Evolutionary conservation across 2,329 filamentous ascomycete genomes (phyloP).

Genomic region (Colletotrichum chrysophilum): DNA sequence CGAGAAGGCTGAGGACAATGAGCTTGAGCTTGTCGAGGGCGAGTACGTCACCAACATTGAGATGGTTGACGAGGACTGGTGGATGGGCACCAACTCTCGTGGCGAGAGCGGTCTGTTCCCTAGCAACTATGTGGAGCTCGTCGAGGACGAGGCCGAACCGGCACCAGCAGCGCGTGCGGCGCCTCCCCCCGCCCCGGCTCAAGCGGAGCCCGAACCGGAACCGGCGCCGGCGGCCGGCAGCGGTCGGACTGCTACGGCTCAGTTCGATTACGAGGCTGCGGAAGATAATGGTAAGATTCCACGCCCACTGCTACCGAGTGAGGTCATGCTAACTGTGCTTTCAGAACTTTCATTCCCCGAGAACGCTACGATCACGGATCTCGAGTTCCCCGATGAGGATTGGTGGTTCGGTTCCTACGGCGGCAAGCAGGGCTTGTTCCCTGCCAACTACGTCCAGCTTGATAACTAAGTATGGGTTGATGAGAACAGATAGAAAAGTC

Average conservation of each 20-base stretch:
- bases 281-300: slow-evolving; percentile 79
- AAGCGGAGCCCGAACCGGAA: slow-evolving; percentile 44
- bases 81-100: slow-evolving; percentile 87
- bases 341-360: slow-evolving; percentile 83
- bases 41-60: slow-evolving; percentile 91
- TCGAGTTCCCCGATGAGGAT: slow-evolving; percentile 97
- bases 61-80: slow-evolving; percentile 98
- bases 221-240: slow-evolving; percentile 35
- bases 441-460: slow-evolving; percentile 72
- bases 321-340: slow-evolving; percentile 29
- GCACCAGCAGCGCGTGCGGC: slow-evolving; percentile 41
- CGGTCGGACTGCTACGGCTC: slow-evolving; percentile 77
- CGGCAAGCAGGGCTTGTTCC: slow-evolving; percentile 84
- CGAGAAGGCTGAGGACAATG: slow-evolving; percentile 96
- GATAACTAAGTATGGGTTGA: slow-evolving; percentile 35
- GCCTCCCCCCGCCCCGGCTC: slow-evolving; percentile 31
- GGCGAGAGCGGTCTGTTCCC: slow-evolving; percentile 93
- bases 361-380: slow-evolving; percentile 77
- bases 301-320: slow-evolving; percentile 28
- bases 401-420: slow-evolving; percentile 96
- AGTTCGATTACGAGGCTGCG: slow-evolving; percentile 96
- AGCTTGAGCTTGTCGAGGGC: slow-evolving; percentile 88
- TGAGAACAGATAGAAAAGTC: slow-evolving; percentile 12
- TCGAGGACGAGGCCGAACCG: slow-evolving; percentile 63
- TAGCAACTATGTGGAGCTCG: slow-evolving; percentile 93